Base-by-base conservation (phyloP, 176 grass and related monocot genomes). In the Oryza glaberrima region DNA sequence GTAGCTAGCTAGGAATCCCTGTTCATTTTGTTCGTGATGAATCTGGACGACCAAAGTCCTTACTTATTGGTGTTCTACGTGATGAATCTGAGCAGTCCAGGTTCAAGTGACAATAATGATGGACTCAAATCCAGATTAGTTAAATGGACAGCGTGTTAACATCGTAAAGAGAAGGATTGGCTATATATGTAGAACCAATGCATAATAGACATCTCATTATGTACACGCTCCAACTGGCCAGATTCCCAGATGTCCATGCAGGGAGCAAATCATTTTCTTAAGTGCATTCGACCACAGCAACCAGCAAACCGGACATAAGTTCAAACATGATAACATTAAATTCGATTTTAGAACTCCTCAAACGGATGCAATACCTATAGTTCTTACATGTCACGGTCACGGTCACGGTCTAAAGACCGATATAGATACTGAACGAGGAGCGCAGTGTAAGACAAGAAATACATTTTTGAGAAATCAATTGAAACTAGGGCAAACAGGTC, bases 401-500 rank as follows among this genome's bases (percentile, higher is more conserved):
- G 11, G n/a, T 22, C 58, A 63, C 7, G 11, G 73, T 77, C 38
- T 86, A 86, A 11, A 36, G 69, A 80, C 19, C 5, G 0, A 51
- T 30, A 5, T 66, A 41, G 65, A 67, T 67, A 67, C 34, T 49
- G 26, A 17, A 80, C 28, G 5, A 73, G 30, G 69, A 51, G 67
- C 67, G 15, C 25, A 51, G 9, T 0, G 9, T 74, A 49, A 19
- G 4, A 19, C 38, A 13, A 54, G 16, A 63, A 82, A 67, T 48
- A 77, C 78, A 75, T 60, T 26, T 7, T 52, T 22, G 13, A 51
- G 56, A 86, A n/a, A 12, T 9, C 17, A 89, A 67, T 86, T 84
- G 45, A 91, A 86, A 67, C 77, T 72, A 73, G 83, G 92, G 72
- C 72, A 88, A 72, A 83, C 72, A 36, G 77, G 94, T 49, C 94